These are phyloP conservation scores for Stagonosporopsis rhizophila DNA, from an alignment of 2,329 filamentous ascomycete species.

Conservation along the genomic window DNA sequence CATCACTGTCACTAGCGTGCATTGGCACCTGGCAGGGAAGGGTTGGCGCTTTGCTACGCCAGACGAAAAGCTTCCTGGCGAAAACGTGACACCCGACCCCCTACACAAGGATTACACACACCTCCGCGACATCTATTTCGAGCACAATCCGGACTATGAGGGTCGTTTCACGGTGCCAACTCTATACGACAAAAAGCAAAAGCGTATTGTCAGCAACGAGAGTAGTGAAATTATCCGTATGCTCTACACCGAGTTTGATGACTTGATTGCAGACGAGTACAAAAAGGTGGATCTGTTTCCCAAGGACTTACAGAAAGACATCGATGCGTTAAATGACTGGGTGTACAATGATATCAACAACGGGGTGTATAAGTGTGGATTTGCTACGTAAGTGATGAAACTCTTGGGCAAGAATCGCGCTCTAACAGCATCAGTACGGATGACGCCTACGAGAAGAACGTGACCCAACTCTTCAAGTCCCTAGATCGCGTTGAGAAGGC, in stretches of 20 bases:
- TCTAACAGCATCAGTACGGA: slow-evolving; percentile 44
- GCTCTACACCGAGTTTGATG: slow-evolving; percentile 82
- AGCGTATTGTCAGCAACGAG: slow-evolving; percentile 88
- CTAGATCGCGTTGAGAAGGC: slow-evolving; percentile 57
- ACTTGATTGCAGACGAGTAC: slow-evolving; percentile 54
- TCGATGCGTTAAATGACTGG: slow-evolving; percentile 60
- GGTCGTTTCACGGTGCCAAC: slow-evolving; percentile 89
- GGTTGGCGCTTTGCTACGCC: slow-evolving; percentile 83
- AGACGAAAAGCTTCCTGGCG: slow-evolving; percentile 65
- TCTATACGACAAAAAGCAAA: slow-evolving; percentile 78
- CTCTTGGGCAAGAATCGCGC: neutral
- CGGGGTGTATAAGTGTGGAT: slow-evolving; percentile 60
- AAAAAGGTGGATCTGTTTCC: slow-evolving; percentile 56
- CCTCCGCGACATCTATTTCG: slow-evolving; percentile 81
- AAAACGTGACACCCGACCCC: slow-evolving; percentile 66
- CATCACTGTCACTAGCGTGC: slow-evolving; percentile 80
- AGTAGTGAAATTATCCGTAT: slow-evolving; percentile 92
- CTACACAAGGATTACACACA: slow-evolving; percentile 73
- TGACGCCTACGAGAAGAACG: slow-evolving; percentile 58
- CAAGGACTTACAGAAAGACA: slow-evolving; percentile 51
- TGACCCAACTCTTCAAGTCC: slow-evolving; percentile 56
- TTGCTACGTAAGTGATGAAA: slow-evolving; percentile 55
- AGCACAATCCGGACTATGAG: slow-evolving; percentile 71
- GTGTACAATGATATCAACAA: slow-evolving; percentile 62
- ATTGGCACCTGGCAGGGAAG: slow-evolving; percentile 83